Percentiles rank a stretch among this genome's conserved stretches.
Evolutionary conservation across 2,329 filamentous ascomycete genomes (phyloP).

Genomic region (Ceratocystis alfenasii): DNA sequence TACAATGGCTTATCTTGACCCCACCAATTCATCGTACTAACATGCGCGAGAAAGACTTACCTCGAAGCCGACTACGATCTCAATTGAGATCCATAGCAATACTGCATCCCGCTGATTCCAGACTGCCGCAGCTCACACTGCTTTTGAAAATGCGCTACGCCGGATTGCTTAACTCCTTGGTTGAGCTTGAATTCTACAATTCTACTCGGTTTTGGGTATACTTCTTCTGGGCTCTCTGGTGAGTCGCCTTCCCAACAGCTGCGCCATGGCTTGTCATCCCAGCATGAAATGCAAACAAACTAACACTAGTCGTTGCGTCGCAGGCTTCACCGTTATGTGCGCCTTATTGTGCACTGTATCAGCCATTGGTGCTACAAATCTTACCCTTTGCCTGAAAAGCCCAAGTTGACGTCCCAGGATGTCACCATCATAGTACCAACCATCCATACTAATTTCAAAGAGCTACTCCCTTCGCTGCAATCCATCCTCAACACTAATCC

Average conservation of each 20-base stretch:
- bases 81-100: not conserved
- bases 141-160: slow-evolving; percentile 15
- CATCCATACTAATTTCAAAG: slow-evolving; percentile 75
- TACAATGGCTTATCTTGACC: not conserved
- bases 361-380: slow-evolving; percentile 83
- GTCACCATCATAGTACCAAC: slow-evolving; percentile 92
- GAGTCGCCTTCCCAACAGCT: slow-evolving; percentile 28
- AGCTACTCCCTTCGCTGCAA: slow-evolving; percentile 67
- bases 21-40: not conserved
- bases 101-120: not conserved
- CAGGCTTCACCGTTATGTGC: slow-evolving; percentile 78
- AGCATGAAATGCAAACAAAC: not conserved
- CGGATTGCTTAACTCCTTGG: slow-evolving; percentile 25
- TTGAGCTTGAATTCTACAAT: slow-evolving; percentile 31
- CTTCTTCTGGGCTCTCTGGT: slow-evolving; percentile 28
- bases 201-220: slow-evolving; percentile 39
- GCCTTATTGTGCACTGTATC: slow-evolving; percentile 71
- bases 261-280: no score
- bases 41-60: not conserved
- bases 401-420: slow-evolving; percentile 67
- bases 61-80: not conserved
- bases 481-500: slow-evolving; percentile 62
- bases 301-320: slow-evolving; percentile 5
- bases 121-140: not conserved
- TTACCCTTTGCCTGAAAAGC: slow-evolving; percentile 67